Evolutionary conservation across 139 green algal genomes (phyloP), one percentile per base, ranked within the genome.

Genomic region (Chlamydomonas asymmetrica): DNA sequence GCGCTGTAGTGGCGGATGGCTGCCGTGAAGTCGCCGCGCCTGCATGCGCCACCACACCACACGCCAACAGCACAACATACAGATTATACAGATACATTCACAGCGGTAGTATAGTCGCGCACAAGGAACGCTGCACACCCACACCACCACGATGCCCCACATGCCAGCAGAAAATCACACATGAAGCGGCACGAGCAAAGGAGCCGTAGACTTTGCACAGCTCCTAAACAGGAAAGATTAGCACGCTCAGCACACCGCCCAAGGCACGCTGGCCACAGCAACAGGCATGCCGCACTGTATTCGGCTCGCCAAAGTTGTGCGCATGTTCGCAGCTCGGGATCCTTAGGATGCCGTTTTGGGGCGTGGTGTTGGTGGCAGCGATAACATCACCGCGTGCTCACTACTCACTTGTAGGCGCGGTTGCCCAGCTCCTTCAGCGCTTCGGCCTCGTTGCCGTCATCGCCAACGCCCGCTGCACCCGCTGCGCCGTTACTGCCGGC

Each of bases 391-490:
- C n/a, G n/a, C 18, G 3, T 40, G 27, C 60, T 35, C 60, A 60
- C 27, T 22, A 22, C 71, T 1, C 71, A 77, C 71, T 10, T 77
- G 71, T 77, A 84, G 0, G 71, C 78, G 20, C 56, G 39, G 64
- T 84, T 84, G 65, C 78, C 78, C 39, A 31, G 45, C 39, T 76
- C 57, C 64, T 43, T 65, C 2, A 84, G 66, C 56, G 38, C 35
- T 57, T 80, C 71, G 10, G 71, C 71, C 65, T 84, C 71, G 63
- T 73, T 56, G 73, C 49, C 71, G n/a, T n/a, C n/a, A n/a, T n/a
- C n/a, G n/a, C n/a, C n/a, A n/a, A n/a, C n/a, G n/a, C n/a, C n/a
- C 9, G 41, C 32, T 0, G 41, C 45, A 52, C 45, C 45, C 45
- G 45, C 40, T 7, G 71, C 59, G 1, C 71, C 71, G 37, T 20